Base-by-base conservation (phyloP, 106 monocot genomes). In the Narthecium ossifragum region DNA sequence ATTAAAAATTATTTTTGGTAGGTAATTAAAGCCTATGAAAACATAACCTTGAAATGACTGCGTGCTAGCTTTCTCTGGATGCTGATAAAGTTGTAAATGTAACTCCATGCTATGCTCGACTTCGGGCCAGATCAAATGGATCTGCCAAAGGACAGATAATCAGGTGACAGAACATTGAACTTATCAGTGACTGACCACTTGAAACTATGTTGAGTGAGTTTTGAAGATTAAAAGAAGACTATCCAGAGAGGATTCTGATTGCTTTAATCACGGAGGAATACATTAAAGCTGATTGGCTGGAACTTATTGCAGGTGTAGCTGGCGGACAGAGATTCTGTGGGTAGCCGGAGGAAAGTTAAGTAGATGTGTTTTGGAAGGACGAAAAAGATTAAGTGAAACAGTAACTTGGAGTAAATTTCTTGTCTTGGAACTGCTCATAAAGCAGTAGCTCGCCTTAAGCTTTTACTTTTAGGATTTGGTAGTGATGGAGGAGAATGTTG, bases 181-280 rank as follows among this genome's bases (percentile, higher is more conserved):
- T 96, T 24, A 96, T 96, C 51, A 96, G 96, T 26, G 96, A 96
- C 60, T 75, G 96, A 3, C 96, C 96, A 15, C 76, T 90, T 46
- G 96, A 96, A 53, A 96, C 78, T 12, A 96, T 96, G 90, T 62
- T 96, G 59, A 86, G 71, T 33, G 96, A 96, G 38, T 96, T 96
- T 40, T 90, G 81, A 71, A 77, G 74, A 53, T 62, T 96, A 52
- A 96, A 96, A 72, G 52, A 77, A 39, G 84, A 96, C 71, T 96
- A 81, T 60, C 96, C 96, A 17, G 84, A 83, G 38, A 86, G 90
- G 68, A 84, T 96, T 25, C 86, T 96, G 8, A 87, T 96, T 64
- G 96, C 71, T 51, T 96, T 90, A 46, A 90, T 96, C 54, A 96
- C 90, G 96, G 96, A 96, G 75, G 96, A 96, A 70, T 96, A 96